Conservation (phyloP, 108 stramenopile species). For the Skeletonema costatum region DNA sequence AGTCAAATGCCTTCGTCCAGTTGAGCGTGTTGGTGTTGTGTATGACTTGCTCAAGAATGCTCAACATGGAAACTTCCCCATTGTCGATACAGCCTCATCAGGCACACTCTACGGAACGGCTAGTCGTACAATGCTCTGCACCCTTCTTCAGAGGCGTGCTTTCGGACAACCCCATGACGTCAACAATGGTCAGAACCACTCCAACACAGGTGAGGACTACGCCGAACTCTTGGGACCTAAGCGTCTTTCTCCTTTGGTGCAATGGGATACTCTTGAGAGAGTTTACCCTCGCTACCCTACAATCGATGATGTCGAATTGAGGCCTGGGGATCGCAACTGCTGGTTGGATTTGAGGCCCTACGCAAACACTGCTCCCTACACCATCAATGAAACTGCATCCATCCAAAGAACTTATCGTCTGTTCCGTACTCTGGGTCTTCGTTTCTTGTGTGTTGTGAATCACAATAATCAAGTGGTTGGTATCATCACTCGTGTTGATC, state of each 20-base stretch:
- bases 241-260: conserved; percentile 85
- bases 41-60: conserved; percentile 83
- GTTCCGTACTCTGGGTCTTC: conserved; percentile 95
- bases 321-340: conserved; percentile 81
- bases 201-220: conserved; percentile 53
- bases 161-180: conserved; percentile 82
- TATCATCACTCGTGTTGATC: conserved; percentile 85
- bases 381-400: conserved; percentile 92
- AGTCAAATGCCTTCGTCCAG: conserved; percentile 87
- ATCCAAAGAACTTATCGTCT: conserved; percentile 93
- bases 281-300: conserved; percentile 94
- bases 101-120: conserved; percentile 93
- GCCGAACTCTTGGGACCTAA: conserved; percentile 64
- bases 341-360: conserved; percentile 97
- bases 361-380: conserved; percentile 95
- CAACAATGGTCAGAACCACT: conserved; percentile 61
- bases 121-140: conserved; percentile 83
- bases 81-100: conserved; percentile 90
- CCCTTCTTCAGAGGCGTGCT: conserved; percentile 86
- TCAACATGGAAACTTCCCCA: conserved; percentile 91
- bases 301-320: conserved; percentile 82
- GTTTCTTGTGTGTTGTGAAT: conserved; percentile 93
- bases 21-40: conserved; percentile 86
- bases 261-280: conserved; percentile 94
- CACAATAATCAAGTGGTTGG: conserved; percentile 93